Base-by-base conservation (phyloP, 2,329 filamentous ascomycete genomes). In the Diaporthe sp. region DNA sequence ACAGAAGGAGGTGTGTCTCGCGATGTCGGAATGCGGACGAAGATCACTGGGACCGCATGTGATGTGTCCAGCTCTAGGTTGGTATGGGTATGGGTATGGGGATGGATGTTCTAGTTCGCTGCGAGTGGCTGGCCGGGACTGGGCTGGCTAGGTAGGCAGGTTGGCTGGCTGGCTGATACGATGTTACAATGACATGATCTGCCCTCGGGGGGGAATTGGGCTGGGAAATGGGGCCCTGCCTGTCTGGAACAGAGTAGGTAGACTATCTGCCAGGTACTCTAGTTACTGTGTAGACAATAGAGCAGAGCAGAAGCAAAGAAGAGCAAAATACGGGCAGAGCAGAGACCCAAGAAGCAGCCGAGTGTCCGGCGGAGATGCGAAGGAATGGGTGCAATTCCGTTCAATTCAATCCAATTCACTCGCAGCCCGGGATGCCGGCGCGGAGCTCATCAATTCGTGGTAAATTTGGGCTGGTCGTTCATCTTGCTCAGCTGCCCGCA, bases 21-120 rank as follows among this genome's bases (percentile, higher is more conserved):
- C 62, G 62, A 68, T 68, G 62, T 68, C 62, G 62, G 62, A 68
- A 53, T 53, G 62, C 46, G 62, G 62, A 53, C 62, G 46, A 53
- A 68, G 62, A 68, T 68, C 62, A 68, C 62, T 53, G 46, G 62
- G 62, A 68, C 62, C 46, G 62, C 62, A 68, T 68, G 62, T 68
- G 62, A 68, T 53, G 62, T 68, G 62, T 53, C 46, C 62, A 68
- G 46, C 62, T 68, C 46, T 31, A 53, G 62, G 46, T 68, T 68
- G 46, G 62, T 39, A 53, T 53, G 62, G 44, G 44, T 34, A 49
- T 67, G 44, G 42, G 51, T 31, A 57, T 57, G 53, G 53, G 60
- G 61, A 65, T 67, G 62, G 62, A 61, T 37, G 28, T n/a, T 67
- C 25, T 42, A 61, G n/a, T 37, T 67, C 28, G 28, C 28, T 51